These are phyloP conservation scores for Dentipellis sp. DNA, from an alignment of 768 basidiomycete genomes.

Conservation along the genomic window DNA sequence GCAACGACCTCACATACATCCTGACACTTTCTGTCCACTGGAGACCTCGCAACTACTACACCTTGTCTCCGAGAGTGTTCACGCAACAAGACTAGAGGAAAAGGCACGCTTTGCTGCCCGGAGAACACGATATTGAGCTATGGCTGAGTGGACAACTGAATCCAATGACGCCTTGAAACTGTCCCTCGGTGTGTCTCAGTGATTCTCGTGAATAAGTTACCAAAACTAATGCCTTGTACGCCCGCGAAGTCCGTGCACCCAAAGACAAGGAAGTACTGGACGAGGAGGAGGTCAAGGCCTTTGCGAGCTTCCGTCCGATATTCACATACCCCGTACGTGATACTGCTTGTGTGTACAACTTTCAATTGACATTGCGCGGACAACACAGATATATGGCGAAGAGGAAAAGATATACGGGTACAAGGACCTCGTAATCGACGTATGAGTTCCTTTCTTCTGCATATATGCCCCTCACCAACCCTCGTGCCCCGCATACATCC, in stretches of 20 bases:
- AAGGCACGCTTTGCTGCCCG: no score
- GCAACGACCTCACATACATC: background rate
- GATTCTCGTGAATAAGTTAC: background rate
- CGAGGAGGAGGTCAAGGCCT: constrained; percentile 46
- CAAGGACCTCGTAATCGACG: constrained; percentile 73
- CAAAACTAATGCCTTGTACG: background rate
- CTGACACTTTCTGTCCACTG: background rate
- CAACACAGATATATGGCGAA: constrained; percentile 82
- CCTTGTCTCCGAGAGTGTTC: background rate
- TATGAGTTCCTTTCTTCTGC: constrained; percentile 27
- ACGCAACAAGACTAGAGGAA: no score
- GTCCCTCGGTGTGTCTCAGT: constrained; percentile 50
- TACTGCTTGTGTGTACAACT: background rate
- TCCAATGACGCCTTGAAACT: constrained; percentile 71
- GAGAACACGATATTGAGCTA: background rate
- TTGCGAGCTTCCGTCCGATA: constrained; percentile 65
- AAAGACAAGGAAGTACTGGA: constrained; percentile 51
- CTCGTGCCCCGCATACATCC: background rate
- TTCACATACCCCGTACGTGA: constrained; percentile 88
- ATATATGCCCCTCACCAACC: background rate
- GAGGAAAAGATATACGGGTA: constrained; percentile 97
- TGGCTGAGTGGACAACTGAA: constrained; percentile 65
- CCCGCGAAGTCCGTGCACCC: constrained; percentile 51
- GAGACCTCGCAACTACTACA: background rate
- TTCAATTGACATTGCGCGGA: background rate